Percentiles rank a stretch among this genome's conserved stretches.
Evolutionary conservation across 2,329 filamentous ascomycete genomes (phyloP).

Genomic region (Claviceps citrina): DNA sequence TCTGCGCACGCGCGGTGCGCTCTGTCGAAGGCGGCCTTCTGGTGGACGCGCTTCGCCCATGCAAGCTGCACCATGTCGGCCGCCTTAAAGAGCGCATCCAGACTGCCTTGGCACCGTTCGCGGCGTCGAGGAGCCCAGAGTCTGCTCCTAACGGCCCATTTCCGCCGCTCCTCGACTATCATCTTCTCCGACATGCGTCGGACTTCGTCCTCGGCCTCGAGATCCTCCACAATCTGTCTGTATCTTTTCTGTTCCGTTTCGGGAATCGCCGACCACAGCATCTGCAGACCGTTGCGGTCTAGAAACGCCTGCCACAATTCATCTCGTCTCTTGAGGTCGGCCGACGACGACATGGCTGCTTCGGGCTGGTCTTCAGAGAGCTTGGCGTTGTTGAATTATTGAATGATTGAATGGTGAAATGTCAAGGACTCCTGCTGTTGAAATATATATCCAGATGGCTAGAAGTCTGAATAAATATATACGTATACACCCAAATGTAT

Average conservation of each 20-base stretch:
- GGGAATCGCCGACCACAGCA: not conserved
- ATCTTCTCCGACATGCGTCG: not conserved
- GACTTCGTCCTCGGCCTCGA: not conserved
- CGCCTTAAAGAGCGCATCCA: not conserved
- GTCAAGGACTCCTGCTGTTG: too few relatives aligned
- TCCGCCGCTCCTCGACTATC: not conserved
- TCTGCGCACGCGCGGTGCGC: not conserved
- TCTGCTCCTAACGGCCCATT: not conserved
- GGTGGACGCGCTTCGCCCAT: not conserved
- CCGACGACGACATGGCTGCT: not conserved
- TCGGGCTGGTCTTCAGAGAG: too few relatives aligned
- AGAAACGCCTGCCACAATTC: not conserved
- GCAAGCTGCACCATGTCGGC: not conserved
- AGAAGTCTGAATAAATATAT: too few relatives aligned
- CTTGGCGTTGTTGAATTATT: too few relatives aligned
- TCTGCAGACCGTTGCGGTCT: not conserved
- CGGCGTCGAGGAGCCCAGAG: not conserved
- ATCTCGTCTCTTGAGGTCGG: not conserved
- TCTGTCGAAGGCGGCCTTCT: not conserved
- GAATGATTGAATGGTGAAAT: too few relatives aligned
- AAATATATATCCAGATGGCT: too few relatives aligned
- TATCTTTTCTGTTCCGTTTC: conserved; percentile 6
- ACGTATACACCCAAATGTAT: too few relatives aligned
- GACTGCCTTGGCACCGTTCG: not conserved
- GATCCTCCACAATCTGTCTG: not conserved